A percentile compares a stretch with the other conserved stretches of the same genome.
Conservation (phyloP, 176 grass and related monocot genomes). For the Avena insularis region DNA sequence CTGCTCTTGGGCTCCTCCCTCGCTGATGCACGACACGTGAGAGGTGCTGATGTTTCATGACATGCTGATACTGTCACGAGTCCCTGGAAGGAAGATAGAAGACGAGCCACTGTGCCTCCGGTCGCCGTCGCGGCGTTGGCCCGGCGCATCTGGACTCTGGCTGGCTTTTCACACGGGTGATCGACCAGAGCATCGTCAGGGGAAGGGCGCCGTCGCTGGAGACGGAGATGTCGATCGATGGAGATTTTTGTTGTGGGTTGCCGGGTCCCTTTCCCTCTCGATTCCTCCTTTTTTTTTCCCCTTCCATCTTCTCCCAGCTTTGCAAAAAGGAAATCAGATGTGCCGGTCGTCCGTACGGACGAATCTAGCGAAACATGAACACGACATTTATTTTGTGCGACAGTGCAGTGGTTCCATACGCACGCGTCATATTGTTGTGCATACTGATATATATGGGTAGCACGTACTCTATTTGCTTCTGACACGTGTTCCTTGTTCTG, state of each 20-base stretch:
- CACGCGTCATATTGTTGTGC: background rate
- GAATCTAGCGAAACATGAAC: background rate
- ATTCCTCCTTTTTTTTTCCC: background rate
- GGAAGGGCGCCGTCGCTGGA: background rate
- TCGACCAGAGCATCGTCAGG: background rate
- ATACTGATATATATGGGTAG: too few species aligned
- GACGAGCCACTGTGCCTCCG: background rate
- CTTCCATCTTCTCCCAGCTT: constrained; percentile 6
- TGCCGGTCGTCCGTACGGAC: background rate
- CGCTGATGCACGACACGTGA: constrained; percentile 11
- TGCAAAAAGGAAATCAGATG: constrained; percentile 24
- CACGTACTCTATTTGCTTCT: background rate
- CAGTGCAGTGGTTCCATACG: background rate
- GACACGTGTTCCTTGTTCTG: background rate
- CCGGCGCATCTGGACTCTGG: background rate
- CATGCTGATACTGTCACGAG: background rate
- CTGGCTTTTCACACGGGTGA: constrained; percentile 7
- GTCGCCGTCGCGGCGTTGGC: constrained; percentile 34
- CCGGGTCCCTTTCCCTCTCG: constrained; percentile 38
- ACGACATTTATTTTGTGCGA: constrained; percentile 22
- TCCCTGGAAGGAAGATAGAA: background rate
- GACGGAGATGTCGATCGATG: background rate
- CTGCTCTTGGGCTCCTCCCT: background rate
- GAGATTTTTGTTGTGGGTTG: constrained; percentile 33
- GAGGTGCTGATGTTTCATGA: constrained; percentile 21